Evolutionary conservation across 2,329 filamentous ascomycete species (phyloP).

Genomic region (Hymenoscyphus fraxineus): DNA sequence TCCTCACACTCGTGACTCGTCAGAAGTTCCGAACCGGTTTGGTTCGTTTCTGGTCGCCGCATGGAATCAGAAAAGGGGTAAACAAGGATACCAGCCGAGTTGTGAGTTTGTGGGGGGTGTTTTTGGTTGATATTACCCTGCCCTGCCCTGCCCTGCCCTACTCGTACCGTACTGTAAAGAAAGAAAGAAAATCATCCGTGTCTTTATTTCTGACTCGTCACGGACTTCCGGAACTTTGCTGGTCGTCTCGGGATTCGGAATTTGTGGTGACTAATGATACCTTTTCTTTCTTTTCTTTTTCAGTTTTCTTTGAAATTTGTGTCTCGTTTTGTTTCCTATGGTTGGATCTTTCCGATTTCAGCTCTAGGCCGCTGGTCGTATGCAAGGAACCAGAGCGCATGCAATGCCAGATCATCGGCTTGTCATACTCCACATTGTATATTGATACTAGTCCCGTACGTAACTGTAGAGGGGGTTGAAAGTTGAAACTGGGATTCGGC

Average conservation of each 20-base stretch:
- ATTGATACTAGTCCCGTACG: neutral
- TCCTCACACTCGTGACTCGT: neutral
- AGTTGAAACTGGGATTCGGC: neutral
- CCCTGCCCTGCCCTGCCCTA: too few relatives aligned
- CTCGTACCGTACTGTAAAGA: too few relatives aligned
- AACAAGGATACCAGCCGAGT: neutral
- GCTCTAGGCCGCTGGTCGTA: neutral
- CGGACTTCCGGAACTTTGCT: neutral
- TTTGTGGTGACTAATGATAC: neutral
- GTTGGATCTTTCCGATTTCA: neutral
- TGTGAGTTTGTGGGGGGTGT: neutral
- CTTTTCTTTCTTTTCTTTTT: neutral
- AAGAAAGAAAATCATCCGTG: neutral
- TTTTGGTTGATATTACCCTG: neutral
- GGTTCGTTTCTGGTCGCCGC: neutral
- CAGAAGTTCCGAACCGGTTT: neutral
- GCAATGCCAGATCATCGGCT: slow-evolving; percentile 1
- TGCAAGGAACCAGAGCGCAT: neutral
- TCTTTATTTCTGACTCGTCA: neutral
- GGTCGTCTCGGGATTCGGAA: neutral
- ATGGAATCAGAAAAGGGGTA: neutral
- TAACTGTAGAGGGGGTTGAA: neutral
- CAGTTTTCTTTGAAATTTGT: neutral
- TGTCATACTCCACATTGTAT: neutral
- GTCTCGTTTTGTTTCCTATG: neutral